Evolutionary conservation across 352 stramenopile genomes (phyloP).

Genomic region (Pythium utonaiense): DNA sequence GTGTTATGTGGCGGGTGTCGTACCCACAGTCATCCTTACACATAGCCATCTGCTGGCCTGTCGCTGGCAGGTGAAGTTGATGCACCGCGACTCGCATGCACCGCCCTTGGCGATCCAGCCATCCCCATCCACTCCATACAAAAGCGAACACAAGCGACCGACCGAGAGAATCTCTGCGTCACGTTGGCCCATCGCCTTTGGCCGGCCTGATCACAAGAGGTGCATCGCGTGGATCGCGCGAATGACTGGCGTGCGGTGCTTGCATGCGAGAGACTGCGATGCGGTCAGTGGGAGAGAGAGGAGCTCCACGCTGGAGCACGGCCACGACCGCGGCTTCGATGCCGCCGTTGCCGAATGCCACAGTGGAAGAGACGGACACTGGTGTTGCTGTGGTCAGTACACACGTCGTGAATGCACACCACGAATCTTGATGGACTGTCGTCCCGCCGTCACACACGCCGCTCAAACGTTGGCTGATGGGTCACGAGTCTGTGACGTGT

Average conservation of each 20-base stretch:
- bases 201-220: not conserved
- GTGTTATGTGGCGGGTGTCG: not conserved
- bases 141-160: not conserved
- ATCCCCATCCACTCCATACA: no score
- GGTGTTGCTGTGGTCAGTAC: not conserved
- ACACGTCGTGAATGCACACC: not conserved
- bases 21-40: not conserved
- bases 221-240: no score
- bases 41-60: conserved; percentile 1
- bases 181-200: not conserved
- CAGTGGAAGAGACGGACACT: not conserved
- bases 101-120: no score
- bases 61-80: not conserved
- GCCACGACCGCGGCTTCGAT: no score
- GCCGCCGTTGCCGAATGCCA: not conserved
- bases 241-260: no score
- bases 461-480: no score
- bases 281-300: no score
- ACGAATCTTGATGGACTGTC: not conserved
- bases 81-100: not conserved
- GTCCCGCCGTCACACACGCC: not conserved
- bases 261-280: no score
- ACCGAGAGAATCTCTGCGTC: not conserved
- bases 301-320: no score
- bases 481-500: not conserved